Evolutionary conservation across 306 rosid genomes (phyloP).

Genomic region (Phaseolus lunatus): DNA sequence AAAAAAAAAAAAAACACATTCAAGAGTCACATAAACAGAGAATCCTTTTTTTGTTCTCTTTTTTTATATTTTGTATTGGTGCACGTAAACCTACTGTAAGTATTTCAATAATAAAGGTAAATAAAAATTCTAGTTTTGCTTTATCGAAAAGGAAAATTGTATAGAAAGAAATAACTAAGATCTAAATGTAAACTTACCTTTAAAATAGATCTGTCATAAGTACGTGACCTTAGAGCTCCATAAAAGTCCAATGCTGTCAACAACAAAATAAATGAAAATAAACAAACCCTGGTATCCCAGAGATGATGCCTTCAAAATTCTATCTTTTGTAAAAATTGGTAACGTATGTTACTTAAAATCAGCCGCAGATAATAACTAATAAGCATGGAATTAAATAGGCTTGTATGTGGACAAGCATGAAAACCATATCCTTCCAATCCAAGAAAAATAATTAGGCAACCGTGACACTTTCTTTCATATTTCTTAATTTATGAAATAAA

Average conservation of each 20-base stretch:
- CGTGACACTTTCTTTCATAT: background rate
- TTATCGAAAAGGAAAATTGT: slow-evolving; percentile 27
- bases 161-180: slow-evolving; percentile 14
- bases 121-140: slow-evolving; percentile 14
- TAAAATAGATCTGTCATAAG: slow-evolving; percentile 80
- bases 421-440: slow-evolving; percentile 2
- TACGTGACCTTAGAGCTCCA: slow-evolving; percentile 93
- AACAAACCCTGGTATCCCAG: slow-evolving; percentile 4
- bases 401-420: slow-evolving; percentile 1
- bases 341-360: slow-evolving; percentile 28
- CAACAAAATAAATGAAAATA: slow-evolving; percentile 45
- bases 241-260: slow-evolving; percentile 93
- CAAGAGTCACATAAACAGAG: slow-evolving; percentile 21
- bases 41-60: background rate
- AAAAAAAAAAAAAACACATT: slow-evolving; percentile 35
- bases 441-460: slow-evolving; percentile 19
- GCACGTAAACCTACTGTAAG: slow-evolving; percentile 23
- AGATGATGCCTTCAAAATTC: slow-evolving; percentile 30
- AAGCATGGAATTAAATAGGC: slow-evolving; percentile 28
- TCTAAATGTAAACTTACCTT: slow-evolving; percentile 64
- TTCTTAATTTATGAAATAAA: slow-evolving; percentile 1
- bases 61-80: slow-evolving; percentile 19
- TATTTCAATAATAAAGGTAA: slow-evolving; percentile 37
- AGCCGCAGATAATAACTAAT: background rate
- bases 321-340: slow-evolving; percentile 24